Conservation (phyloP, 208 protist genomes). For the Wallacemonas sp. region DNA sequence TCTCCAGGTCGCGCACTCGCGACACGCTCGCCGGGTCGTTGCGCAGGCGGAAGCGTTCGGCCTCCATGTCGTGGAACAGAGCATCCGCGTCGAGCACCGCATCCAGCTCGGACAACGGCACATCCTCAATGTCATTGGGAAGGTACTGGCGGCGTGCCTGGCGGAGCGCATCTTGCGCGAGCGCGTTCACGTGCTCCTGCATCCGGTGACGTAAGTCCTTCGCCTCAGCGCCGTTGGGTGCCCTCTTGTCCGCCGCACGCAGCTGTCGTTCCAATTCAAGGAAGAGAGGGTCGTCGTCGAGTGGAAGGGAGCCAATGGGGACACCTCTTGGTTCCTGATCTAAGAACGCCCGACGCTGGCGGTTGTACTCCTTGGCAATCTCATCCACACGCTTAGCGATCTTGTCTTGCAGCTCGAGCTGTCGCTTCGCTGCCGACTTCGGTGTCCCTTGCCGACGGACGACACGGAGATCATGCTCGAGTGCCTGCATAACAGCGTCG, state of each 20-base stretch:
- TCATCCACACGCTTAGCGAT: conserved; percentile 26
- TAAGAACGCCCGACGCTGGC: conserved; percentile 21
- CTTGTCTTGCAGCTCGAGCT: conserved; percentile 18
- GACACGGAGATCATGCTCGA: conserved; percentile 27
- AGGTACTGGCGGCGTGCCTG: conserved; percentile 27
- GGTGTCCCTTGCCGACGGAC: conserved; percentile 1
- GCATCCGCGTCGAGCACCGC: conserved; percentile 20
- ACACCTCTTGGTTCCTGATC: conserved; percentile 32
- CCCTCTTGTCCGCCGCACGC: conserved; percentile 6
- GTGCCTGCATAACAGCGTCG: conserved; percentile 20
- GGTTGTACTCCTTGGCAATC: conserved; percentile 27
- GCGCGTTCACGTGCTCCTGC: conserved; percentile 22
- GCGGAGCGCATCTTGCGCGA: conserved; percentile 24
- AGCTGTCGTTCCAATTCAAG: conserved; percentile 17
- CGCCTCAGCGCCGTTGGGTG: conserved; percentile 11
- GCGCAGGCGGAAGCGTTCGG: conserved; percentile 20
- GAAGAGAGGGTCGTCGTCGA: conserved; percentile 39
- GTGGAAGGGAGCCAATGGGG: conserved; percentile 26
- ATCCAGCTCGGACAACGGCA: conserved; percentile 24
- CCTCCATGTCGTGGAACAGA: conserved; percentile 34
- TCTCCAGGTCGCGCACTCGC: conserved; percentile 30
- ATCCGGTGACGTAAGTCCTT: conserved; percentile 22
- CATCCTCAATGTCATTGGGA: conserved; percentile 11
- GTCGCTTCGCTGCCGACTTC: background rate
- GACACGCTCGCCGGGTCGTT: conserved; percentile 19